Evolutionary conservation across 2,329 filamentous ascomycete genomes (phyloP), one percentile per base, ranked within the genome.

Genomic region (Paracorniculantispora psalliotae): DNA sequence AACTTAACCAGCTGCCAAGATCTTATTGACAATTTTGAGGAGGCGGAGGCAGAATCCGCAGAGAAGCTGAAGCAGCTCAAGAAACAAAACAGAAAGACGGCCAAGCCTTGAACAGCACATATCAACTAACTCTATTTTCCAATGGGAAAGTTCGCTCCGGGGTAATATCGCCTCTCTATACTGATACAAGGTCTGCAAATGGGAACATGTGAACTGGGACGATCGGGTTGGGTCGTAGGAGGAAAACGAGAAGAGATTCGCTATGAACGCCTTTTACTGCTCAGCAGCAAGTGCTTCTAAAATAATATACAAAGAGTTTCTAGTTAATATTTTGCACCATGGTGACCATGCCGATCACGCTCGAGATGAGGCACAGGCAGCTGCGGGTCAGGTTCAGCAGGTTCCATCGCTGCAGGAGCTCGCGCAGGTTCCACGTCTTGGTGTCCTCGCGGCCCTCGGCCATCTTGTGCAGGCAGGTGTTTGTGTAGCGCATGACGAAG

Each of bases 1-100:
- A 77, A 82, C 59, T 64, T 84, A 19, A 56, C 52, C 0, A 72
- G 77, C 2, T 80, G 79, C 57, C 59, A 61, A 10, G 63, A 64
- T 2, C 62, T 75, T 1, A 63, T 81, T 33, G 64, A 65, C 10
- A 68, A 65, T 2, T 80, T 74, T 59, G 73, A 21, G 13, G 13
- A 33, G 23, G 19, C 19, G 19, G 26, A 46, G 26, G 26, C 37
- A 9, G 28, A 17, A 33, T 13, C n/a, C 12, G 23, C 21, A 19
- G 30, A 33, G 30, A 33, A 12, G 12, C 30, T 33, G 30, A 33
- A 35, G 46, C 44, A 57, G 19, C 21, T 10, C 13, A 49, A 48
- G 15, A 39, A 41, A n/a, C 3, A 39, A n/a, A 19, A 13, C 4
- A 15, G 5, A 13, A 37, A 37, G 17, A 6, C n/a, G n/a, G n/a